Evolutionary conservation across 2,329 filamentous ascomycete species (phyloP).

Genomic region (Beauveria brongniartii): DNA sequence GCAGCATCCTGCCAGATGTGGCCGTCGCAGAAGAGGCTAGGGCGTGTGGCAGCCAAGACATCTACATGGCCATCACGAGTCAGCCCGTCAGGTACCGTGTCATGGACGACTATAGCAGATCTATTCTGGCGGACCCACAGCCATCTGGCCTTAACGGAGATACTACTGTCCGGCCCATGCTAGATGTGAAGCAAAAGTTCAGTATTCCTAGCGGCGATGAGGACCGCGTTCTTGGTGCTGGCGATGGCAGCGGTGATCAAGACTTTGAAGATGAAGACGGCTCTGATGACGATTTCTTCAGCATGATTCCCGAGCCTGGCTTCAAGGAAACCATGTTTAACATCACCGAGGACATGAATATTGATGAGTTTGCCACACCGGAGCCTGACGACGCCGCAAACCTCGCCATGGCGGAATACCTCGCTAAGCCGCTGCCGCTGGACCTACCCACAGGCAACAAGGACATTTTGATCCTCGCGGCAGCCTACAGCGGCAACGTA

Average conservation of each 20-base stretch:
- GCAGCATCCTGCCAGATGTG: constrained; percentile 26
- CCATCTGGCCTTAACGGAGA: constrained; percentile 5
- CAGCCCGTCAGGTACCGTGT: constrained; percentile 20
- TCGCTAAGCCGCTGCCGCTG: constrained; percentile 23
- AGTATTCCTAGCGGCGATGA: neutral
- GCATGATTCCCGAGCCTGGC: neutral
- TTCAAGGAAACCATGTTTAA: neutral
- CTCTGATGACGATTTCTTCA: neutral
- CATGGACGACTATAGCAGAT: constrained; percentile 28
- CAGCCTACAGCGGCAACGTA: constrained; percentile 30
- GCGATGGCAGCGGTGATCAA: neutral
- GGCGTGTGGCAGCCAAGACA: constrained; percentile 12
- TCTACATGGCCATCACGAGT: constrained; percentile 24
- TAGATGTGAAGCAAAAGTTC: neutral
- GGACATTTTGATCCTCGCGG: constrained; percentile 27
- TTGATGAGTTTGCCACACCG: neutral
- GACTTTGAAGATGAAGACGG: neutral
- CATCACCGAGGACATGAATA: constrained; percentile 11
- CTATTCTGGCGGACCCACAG: constrained; percentile 13
- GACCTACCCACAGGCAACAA: constrained; percentile 30
- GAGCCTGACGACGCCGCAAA: neutral
- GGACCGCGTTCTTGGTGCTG: neutral
- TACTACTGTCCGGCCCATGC: neutral
- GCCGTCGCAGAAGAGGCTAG: constrained; percentile 30
- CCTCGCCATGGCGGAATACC: neutral